phyloP scores from a whole-genome alignment of 192 early-diverging fungal species.

The Phycomyces nitens region DNA sequence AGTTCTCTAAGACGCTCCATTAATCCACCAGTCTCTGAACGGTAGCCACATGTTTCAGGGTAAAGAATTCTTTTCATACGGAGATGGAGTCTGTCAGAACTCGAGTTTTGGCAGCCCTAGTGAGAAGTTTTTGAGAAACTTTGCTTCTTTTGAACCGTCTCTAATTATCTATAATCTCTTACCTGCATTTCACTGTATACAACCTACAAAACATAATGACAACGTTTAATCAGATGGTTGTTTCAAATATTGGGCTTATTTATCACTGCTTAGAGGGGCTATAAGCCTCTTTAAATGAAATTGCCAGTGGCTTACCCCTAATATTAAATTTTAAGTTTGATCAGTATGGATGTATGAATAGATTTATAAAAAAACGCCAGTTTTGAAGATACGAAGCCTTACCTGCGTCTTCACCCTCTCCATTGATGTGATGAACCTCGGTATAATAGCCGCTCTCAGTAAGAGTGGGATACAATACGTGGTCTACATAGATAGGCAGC shows the following conservation, averaged over 20 bases:
- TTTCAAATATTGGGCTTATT: slow-evolving; percentile 3
- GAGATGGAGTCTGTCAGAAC: slow-evolving; percentile 40
- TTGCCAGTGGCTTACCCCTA: neutral
- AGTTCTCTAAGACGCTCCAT: slow-evolving; percentile 55
- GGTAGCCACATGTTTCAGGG: slow-evolving; percentile 56
- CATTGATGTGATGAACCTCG: slow-evolving; percentile 63
- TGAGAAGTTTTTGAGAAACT: too few relatives aligned
- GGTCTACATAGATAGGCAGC: slow-evolving; percentile 61
- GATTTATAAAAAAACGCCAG: too few relatives aligned
- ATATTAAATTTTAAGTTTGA: too few relatives aligned
- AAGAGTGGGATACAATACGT: slow-evolving; percentile 59
- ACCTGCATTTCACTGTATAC: slow-evolving; percentile 67
- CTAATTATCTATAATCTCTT: neutral
- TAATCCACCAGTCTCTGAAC: slow-evolving; percentile 57
- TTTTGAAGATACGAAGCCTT: neutral
- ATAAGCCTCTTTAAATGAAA: too few relatives aligned
- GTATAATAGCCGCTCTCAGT: slow-evolving; percentile 56
- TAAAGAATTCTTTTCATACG: slow-evolving; percentile 52
- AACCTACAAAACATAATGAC: slow-evolving; percentile 24
- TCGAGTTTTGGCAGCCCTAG: slow-evolving; percentile 49
- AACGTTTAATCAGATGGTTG: neutral
- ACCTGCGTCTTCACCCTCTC: slow-evolving; percentile 62
- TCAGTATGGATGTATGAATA: neutral
- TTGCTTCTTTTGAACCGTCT: neutral
- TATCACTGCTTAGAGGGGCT: too few relatives aligned